Evolutionary conservation across 352 stramenopile species (phyloP).

Genomic region (Globisporangium polare): DNA sequence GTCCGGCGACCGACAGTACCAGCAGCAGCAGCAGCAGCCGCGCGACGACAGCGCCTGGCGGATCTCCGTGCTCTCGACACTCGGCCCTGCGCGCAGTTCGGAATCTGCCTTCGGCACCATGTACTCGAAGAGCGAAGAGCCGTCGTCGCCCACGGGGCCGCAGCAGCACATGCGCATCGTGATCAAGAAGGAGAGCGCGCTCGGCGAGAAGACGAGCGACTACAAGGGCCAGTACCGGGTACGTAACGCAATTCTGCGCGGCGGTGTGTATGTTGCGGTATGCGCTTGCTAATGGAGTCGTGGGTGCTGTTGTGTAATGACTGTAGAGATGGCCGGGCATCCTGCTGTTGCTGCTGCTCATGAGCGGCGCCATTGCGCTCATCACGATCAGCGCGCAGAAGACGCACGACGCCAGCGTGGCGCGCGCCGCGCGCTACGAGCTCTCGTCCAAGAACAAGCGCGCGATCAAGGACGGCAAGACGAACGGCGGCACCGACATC

Average conservation of each 20-base stretch:
- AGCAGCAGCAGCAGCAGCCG: conserved; percentile 9
- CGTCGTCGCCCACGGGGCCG: conserved; percentile 7
- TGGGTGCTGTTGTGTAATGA: background rate
- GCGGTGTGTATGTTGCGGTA: background rate
- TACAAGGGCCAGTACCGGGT: conserved; percentile 20
- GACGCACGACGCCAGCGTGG: conserved; percentile 6
- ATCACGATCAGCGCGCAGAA: conserved; percentile 17
- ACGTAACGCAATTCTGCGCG: background rate
- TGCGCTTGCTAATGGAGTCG: background rate
- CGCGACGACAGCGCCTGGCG: conserved; percentile 15
- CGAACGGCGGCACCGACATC: conserved; percentile 21
- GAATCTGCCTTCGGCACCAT: conserved; percentile 12
- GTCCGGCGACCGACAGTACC: background rate
- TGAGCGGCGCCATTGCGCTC: conserved; percentile 13
- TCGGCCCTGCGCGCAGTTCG: conserved; percentile 1
- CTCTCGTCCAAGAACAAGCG: conserved; percentile 10
- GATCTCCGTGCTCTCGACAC: conserved; percentile 16
- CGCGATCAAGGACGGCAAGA: conserved; percentile 24
- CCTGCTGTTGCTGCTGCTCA: conserved; percentile 24
- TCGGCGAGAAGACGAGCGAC: background rate
- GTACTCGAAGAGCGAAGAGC: conserved; percentile 12
- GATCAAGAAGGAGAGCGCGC: conserved; percentile 9
- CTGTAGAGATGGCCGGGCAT: conserved; percentile 28
- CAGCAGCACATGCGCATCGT: conserved; percentile 11
- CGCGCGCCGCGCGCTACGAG: conserved; percentile 12